Conservation (phyloP, 257 asterid genomes). For the Ballota nigra region DNA sequence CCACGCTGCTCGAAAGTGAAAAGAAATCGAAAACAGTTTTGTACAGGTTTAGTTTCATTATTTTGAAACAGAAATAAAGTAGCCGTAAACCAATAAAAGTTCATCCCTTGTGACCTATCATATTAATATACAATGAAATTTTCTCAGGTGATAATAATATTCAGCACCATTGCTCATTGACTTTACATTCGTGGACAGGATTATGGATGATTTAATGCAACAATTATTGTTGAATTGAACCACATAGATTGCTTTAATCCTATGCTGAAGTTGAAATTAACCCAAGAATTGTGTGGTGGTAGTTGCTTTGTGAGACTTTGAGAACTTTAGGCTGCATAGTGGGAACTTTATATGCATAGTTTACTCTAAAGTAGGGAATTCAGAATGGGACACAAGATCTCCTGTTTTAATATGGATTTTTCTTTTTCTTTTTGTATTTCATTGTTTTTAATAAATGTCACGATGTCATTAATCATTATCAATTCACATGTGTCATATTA, state of each 20-base stretch:
- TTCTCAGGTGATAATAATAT: not conserved
- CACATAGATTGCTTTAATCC: slow-evolving; percentile 25
- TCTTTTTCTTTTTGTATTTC: not conserved
- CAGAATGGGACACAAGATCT: not conserved
- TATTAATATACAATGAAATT: slow-evolving; percentile 2
- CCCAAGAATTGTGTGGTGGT: not conserved
- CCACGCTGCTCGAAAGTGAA: slow-evolving; percentile 79
- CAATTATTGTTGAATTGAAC: slow-evolving; percentile 7
- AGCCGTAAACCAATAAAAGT: slow-evolving; percentile 15
- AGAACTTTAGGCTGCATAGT: slow-evolving; percentile 6
- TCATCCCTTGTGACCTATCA: not conserved
- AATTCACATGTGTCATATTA: not conserved
- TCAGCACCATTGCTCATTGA: not conserved
- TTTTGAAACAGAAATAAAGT: not conserved
- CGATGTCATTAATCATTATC: not conserved
- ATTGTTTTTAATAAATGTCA: not conserved
- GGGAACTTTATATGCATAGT: not conserved
- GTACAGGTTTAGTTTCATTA: slow-evolving; percentile 45
- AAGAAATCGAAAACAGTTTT: slow-evolving; percentile 11
- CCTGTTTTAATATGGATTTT: not conserved
- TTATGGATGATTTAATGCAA: not conserved
- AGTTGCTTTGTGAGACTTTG: slow-evolving; percentile 2
- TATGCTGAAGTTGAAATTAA: slow-evolving; percentile 15
- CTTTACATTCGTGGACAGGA: not conserved
- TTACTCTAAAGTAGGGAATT: not conserved